Evolutionary conservation across 768 basidiomycete species (phyloP).

Genomic region (Boletus pseudo-olivaceus): DNA sequence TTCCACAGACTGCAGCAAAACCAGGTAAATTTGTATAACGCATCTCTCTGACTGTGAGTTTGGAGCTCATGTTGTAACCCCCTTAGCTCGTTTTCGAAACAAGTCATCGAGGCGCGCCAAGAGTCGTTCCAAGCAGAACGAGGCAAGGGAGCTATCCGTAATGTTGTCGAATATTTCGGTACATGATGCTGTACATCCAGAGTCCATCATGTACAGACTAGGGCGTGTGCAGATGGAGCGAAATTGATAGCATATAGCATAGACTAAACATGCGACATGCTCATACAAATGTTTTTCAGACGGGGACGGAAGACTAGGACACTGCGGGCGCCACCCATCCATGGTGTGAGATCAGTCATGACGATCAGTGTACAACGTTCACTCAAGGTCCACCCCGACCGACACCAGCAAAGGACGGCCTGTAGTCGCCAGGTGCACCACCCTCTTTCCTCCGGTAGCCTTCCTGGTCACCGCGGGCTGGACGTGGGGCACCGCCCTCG

Average conservation of each 20-base stretch:
- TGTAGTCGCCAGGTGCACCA: slow-evolving; percentile 83
- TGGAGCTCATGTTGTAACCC: background rate
- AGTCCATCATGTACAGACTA: background rate
- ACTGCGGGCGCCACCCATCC: background rate
- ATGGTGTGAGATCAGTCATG: background rate
- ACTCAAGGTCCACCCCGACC: slow-evolving; percentile 84
- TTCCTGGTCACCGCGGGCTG: slow-evolving; percentile 85
- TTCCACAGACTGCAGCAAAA: slow-evolving; percentile 42
- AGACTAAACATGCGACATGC: slow-evolving; percentile 27
- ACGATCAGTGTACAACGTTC: slow-evolving; percentile 24
- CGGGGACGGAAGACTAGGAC: background rate
- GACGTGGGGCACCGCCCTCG: slow-evolving; percentile 78
- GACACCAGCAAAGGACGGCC: slow-evolving; percentile 85
- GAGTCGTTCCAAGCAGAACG: slow-evolving; percentile 15
- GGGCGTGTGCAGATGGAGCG: background rate
- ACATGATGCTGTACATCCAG: slow-evolving; percentile 12
- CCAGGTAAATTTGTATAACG: slow-evolving; percentile 39
- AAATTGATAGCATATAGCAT: slow-evolving; percentile 23
- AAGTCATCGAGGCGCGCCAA: slow-evolving; percentile 45
- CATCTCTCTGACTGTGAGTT: background rate
- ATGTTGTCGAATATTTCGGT: slow-evolving; percentile 46
- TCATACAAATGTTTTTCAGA: slow-evolving; percentile 24
- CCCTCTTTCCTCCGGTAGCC: slow-evolving; percentile 88
- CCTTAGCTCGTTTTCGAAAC: slow-evolving; percentile 49
- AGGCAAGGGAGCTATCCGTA: slow-evolving; percentile 26